Conservation (phyloP, 2,329 filamentous ascomycete species). For the Tolypocladium ovalisporum region DNA sequence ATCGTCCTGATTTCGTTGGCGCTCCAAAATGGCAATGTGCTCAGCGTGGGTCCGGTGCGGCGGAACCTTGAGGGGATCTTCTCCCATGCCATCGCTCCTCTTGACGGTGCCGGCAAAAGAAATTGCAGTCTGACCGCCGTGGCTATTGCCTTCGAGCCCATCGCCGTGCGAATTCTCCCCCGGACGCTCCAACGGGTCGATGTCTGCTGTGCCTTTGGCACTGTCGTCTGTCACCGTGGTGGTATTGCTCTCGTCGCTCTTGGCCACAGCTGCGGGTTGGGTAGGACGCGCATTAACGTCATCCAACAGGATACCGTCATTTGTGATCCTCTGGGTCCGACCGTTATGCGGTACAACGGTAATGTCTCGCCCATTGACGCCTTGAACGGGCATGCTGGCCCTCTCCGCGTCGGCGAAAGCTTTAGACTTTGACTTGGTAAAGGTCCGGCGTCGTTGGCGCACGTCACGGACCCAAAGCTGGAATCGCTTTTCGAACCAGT, state of each 20-base stretch:
- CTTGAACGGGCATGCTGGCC: conserved; percentile 37
- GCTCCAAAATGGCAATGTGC: conserved; percentile 80
- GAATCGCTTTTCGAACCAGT: conserved; percentile 98
- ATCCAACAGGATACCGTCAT: conserved; percentile 46
- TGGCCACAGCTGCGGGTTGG: conserved; percentile 8
- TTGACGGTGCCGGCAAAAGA: conserved; percentile 59
- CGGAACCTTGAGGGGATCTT: conserved; percentile 33
- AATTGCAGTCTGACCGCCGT: conserved; percentile 30
- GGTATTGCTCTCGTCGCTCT: conserved; percentile 27
- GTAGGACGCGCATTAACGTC: conserved; percentile 21
- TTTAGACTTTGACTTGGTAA: conserved; percentile 50
- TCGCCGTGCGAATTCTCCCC: neutral
- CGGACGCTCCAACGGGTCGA: conserved; percentile 1
- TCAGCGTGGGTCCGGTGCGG: conserved; percentile 54
- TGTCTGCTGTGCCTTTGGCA: conserved; percentile 8
- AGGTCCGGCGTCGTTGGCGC: conserved; percentile 50
- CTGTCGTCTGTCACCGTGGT: conserved; percentile 16
- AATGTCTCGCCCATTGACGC: conserved; percentile 56
- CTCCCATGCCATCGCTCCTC: conserved; percentile 42
- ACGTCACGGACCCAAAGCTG: conserved; percentile 71
- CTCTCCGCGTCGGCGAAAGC: conserved; percentile 31
- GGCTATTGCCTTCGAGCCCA: neutral
- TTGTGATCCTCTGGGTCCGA: conserved; percentile 44
- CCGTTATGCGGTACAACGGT: conserved; percentile 51
- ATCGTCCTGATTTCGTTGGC: conserved; percentile 67